Evolutionary conservation across 768 basidiomycete genomes (phyloP).

Genomic region (Leccinum uliginosum): DNA sequence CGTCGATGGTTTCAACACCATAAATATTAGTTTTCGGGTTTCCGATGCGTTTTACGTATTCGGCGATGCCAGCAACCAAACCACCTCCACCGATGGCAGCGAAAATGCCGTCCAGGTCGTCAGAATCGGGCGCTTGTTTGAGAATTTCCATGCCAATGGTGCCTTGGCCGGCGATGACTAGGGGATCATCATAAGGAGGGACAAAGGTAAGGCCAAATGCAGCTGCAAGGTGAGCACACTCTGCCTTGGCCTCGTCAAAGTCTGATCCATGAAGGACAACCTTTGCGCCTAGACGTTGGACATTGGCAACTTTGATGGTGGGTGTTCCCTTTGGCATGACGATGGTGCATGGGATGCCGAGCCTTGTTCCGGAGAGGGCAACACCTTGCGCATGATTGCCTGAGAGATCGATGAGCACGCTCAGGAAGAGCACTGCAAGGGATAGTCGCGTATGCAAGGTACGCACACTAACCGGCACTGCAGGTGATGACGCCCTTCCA

Average conservation of each 20-base stretch:
- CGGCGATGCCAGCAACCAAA: conserved; percentile 81
- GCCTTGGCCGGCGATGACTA: conserved; percentile 96
- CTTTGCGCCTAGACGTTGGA: conserved; percentile 91
- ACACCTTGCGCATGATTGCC: conserved; percentile 99
- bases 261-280: conserved; percentile 89
- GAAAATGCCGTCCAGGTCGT: conserved; percentile 80
- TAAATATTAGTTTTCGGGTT: conserved; percentile 74
- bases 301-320: conserved; percentile 93
- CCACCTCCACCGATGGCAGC: conserved; percentile 94
- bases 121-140: conserved; percentile 77
- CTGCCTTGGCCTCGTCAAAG: conserved; percentile 94
- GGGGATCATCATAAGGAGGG: conserved; percentile 95
- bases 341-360: conserved; percentile 94
- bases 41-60: conserved; percentile 92
- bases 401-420: conserved; percentile 28
- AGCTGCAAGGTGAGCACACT: conserved; percentile 82
- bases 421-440: not conserved
- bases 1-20: conserved; percentile 94
- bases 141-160: conserved; percentile 94
- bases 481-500: conserved; percentile 99
- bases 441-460: conserved; percentile 20
- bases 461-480: conserved; percentile 88
- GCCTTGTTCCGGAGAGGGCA: conserved; percentile 84
- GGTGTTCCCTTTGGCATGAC: conserved; percentile 97
- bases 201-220: conserved; percentile 81